phyloP scores from a whole-genome alignment of 2,329 filamentous ascomycete species.

The Chaetomium olivaceum region DNA sequence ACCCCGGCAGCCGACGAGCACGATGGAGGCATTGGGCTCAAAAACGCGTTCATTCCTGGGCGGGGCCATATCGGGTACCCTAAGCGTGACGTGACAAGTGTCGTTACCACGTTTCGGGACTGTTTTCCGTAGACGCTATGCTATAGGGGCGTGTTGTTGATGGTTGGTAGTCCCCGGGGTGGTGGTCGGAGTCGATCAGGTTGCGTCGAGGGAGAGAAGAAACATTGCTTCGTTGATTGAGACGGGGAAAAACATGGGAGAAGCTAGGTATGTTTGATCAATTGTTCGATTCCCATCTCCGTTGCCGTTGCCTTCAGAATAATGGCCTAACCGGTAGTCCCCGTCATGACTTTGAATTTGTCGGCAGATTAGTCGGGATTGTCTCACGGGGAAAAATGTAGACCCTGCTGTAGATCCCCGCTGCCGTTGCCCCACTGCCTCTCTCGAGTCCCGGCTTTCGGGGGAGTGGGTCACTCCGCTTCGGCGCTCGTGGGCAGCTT shows the following conservation, averaged over 20 bases:
- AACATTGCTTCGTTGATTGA: slow-evolving; percentile 1
- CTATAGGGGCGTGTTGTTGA: neutral
- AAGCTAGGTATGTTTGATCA: neutral
- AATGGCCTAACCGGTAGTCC: slow-evolving; percentile 16
- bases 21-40: slow-evolving; percentile 63
- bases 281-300: slow-evolving; percentile 19
- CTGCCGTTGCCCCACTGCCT: slow-evolving; percentile 3
- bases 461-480: slow-evolving; percentile 12
- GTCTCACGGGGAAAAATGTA: slow-evolving; percentile 33
- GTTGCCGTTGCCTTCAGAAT: slow-evolving; percentile 10
- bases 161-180: neutral
- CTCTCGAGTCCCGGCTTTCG: neutral
- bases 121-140: neutral
- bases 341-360: slow-evolving; percentile 12
- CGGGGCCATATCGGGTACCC: slow-evolving; percentile 30
- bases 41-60: slow-evolving; percentile 49
- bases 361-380: slow-evolving; percentile 35
- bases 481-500: neutral
- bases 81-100: neutral
- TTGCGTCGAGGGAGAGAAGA: slow-evolving; percentile 4
- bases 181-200: neutral
- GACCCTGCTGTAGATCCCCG: slow-evolving; percentile 29
- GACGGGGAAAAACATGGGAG: neutral
- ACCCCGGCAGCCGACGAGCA: slow-evolving; percentile 69
- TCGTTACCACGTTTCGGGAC: neutral